Evolutionary conservation across 1,284 basidiomycete species (phyloP), one percentile per base, ranked within the genome.

Genomic region (Cryptococcus sp.): DNA sequence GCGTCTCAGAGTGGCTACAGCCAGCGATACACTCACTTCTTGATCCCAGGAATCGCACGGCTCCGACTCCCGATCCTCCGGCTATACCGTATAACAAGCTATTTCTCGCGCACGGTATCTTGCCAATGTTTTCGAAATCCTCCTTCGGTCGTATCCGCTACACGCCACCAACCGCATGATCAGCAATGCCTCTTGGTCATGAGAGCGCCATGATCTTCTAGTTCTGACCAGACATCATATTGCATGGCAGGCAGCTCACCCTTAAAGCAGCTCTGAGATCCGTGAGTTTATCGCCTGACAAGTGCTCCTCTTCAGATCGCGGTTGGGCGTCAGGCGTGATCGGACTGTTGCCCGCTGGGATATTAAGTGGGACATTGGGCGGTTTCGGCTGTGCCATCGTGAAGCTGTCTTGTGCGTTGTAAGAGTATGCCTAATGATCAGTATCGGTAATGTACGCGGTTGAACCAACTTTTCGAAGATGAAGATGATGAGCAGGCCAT

Each of bases 81-180:
- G 65, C 73, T 25, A 80, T 78, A n/a, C 74, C 77, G 59, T 74
- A 74, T 39, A 80, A 59, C 54, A 77, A 60, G 60, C 71, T 70
- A 44, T 71, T 68, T 48, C 79, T 60, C n/a, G 71, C 65, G 54
- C 78, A 77, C 31, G 78, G 77, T 49, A 75, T 67, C 45, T 66
- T 51, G 10, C 69, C 72, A 35, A 77, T 71, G n/a, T 63, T 58
- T 48, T 71, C 65, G 23, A 86, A 66, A 25, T 84, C 67, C 11
- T 64, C 59, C 22, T 67, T 64, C n/a, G 82, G 56, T 5, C 41
- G 49, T 65, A 65, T 65, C 25, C 63, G 49, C 63, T 65, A 45
- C 20, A 42, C n/a, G n/a, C 17, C 23, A 42, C 3, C 6, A 44
- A 4, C 31, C 31, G 2, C 5, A 35, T 10, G 5, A 8, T 35